phyloP scores from a whole-genome alignment of 164 flowering plant genomes.

The Amborella trichopoda region DNA sequence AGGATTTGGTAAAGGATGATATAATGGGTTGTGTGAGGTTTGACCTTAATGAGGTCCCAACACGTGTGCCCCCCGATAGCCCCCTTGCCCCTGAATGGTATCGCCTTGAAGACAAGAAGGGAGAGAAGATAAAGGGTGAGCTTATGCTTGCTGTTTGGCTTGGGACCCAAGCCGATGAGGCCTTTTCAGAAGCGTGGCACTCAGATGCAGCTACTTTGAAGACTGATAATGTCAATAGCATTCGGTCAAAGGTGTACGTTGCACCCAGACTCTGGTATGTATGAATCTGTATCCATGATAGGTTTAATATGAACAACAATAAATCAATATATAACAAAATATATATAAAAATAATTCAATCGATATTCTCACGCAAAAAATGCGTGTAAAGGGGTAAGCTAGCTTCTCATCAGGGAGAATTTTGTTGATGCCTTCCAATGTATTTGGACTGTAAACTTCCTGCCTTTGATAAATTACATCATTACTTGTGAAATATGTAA shows the following conservation, averaged over 20 bases:
- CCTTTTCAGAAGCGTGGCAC: constrained; percentile 91
- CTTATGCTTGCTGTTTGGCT: constrained; percentile 96
- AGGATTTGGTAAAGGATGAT: constrained; percentile 78
- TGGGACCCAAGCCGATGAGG: constrained; percentile 93
- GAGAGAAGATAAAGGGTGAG: constrained; percentile 68
- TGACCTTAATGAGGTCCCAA: constrained; percentile 78
- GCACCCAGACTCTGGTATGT: constrained; percentile 87
- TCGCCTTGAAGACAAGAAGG: constrained; percentile 65
- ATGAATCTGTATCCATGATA: no score
- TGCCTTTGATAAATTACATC: no score
- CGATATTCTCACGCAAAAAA: no score
- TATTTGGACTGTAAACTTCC: no score
- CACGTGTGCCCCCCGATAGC: constrained; percentile 89
- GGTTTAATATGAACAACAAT: no score
- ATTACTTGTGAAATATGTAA: no score
- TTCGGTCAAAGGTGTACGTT: constrained; percentile 87
- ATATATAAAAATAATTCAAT: no score
- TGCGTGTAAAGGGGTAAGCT: no score
- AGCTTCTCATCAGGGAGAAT: no score
- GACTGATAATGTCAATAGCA: constrained; percentile 31
- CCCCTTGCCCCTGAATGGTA: constrained; percentile 95
- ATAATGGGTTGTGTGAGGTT: constrained; percentile 71
- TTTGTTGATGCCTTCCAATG: no score
- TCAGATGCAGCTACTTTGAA: constrained; percentile 58
- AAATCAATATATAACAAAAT: no score